A percentile compares a stretch with the other conserved stretches of the same genome.
These are phyloP conservation scores for Hypoxylon rickii DNA, from an alignment of 495 filamentous ascomycete species.

Conservation along the genomic window DNA sequence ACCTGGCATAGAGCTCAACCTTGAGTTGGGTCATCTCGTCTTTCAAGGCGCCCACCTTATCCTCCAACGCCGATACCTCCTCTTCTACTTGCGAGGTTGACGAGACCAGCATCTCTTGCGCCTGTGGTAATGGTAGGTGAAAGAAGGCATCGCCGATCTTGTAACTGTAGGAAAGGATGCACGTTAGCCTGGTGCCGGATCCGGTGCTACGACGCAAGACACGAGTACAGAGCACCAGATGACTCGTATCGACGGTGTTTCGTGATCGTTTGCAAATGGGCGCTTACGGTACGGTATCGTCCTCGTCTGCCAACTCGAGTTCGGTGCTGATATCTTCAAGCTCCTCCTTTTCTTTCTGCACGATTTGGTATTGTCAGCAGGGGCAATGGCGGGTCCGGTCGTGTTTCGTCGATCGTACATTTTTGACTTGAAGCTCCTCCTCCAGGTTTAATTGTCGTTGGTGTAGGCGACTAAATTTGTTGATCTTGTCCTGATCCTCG, in stretches of 20 bases:
- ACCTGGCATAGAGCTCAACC: conserved; percentile 88
- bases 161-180: conserved; percentile 62
- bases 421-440: conserved; percentile 80
- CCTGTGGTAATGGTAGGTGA: conserved; percentile 78
- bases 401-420: conserved; percentile 58
- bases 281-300: conserved; percentile 83
- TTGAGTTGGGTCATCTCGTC: conserved; percentile 89
- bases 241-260: background rate
- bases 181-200: conserved; percentile 18
- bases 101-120: conserved; percentile 77
- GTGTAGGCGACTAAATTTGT: conserved; percentile 93
- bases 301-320: conserved; percentile 93
- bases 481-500: conserved; percentile 98
- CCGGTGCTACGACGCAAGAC: background rate
- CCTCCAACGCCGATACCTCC: conserved; percentile 76
- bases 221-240: background rate
- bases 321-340: conserved; percentile 89
- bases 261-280: too few relatives aligned
- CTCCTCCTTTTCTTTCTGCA: conserved; percentile 97
- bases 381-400: background rate
- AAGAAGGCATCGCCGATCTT: conserved; percentile 97
- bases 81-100: conserved; percentile 73
- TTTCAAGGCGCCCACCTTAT: conserved; percentile 69
- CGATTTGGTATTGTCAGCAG: conserved; percentile 28
- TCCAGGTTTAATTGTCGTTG: conserved; percentile 78